phyloP scores from a whole-genome alignment of 1,139 yeast species.

The Zygoascus hellenicus region DNA sequence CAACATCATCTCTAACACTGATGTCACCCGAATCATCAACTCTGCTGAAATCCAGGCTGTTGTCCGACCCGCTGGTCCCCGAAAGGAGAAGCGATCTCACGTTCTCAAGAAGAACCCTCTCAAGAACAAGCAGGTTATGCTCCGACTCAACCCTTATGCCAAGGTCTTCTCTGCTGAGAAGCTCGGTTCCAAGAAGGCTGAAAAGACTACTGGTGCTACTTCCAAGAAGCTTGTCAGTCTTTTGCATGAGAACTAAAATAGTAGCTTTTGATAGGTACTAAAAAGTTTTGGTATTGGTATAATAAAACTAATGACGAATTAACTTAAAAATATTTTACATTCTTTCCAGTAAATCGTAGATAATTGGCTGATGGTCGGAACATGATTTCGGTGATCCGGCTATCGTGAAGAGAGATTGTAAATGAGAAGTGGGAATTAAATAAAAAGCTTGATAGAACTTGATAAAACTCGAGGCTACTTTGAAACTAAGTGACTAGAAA shows the following conservation, averaged over 20 bases:
- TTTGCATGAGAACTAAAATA: slow-evolving; percentile 22
- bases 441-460: too few relatives aligned
- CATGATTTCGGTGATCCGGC: too few relatives aligned
- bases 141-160: slow-evolving; percentile 99
- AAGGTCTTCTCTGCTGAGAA: slow-evolving; percentile 92
- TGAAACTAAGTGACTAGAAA: too few relatives aligned
- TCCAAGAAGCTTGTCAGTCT: slow-evolving; percentile 24
- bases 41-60: slow-evolving; percentile 98
- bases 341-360: too few relatives aligned
- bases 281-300: slow-evolving; percentile 4
- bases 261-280: not conserved
- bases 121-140: slow-evolving; percentile 97
- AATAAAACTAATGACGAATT: not conserved
- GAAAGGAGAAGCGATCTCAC: slow-evolving; percentile 89
- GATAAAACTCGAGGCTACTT: too few relatives aligned
- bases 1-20: slow-evolving; percentile 92
- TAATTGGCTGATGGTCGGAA: too few relatives aligned
- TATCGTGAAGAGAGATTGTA: too few relatives aligned
- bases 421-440: too few relatives aligned
- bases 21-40: slow-evolving; percentile 95
- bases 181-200: slow-evolving; percentile 80
- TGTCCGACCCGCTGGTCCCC: slow-evolving; percentile 94
- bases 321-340: too few relatives aligned
- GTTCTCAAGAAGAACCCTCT: slow-evolving; percentile 99
- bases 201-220: slow-evolving; percentile 43